Conservation (phyloP, 352 stramenopile species). For the Pythium diclinum region DNA sequence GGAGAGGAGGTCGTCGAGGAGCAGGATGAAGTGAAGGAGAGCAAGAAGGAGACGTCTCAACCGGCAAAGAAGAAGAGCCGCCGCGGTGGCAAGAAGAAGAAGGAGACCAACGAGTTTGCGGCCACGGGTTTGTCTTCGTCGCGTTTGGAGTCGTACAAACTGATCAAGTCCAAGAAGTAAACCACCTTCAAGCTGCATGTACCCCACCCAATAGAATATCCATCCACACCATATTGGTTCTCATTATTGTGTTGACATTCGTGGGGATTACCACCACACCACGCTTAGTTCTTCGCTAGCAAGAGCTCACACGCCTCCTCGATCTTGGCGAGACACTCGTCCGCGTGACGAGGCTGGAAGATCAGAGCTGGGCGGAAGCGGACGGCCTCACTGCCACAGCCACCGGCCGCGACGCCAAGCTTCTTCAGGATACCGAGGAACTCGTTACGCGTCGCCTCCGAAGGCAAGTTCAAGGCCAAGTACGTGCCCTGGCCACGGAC, state of each 20-base stretch:
- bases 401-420: slow-evolving; percentile 58
- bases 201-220: not conserved
- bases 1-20: not conserved
- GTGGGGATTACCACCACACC: not conserved
- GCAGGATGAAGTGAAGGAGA: slow-evolving; percentile 11
- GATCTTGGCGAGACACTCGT: slow-evolving; percentile 72
- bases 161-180: slow-evolving; percentile 71
- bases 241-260: not conserved
- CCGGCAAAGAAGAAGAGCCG: slow-evolving; percentile 48
- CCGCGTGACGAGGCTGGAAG: slow-evolving; percentile 75
- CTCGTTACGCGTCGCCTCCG: slow-evolving; percentile 54
- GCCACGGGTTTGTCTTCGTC: slow-evolving; percentile 63
- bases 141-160: slow-evolving; percentile 81
- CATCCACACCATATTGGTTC: not conserved
- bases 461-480: slow-evolving; percentile 74
- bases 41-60: not conserved
- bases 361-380: slow-evolving; percentile 76
- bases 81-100: slow-evolving; percentile 59
- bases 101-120: slow-evolving; percentile 40
- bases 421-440: slow-evolving; percentile 59
- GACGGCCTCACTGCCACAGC: slow-evolving; percentile 63
- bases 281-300: slow-evolving; percentile 7
- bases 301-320: slow-evolving; percentile 47
- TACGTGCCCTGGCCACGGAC: slow-evolving; percentile 79
- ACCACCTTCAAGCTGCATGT: not conserved